Evolutionary conservation across 768 basidiomycete genomes (phyloP), one percentile per base, ranked within the genome.

Genomic region (Lactarius sanguifluus): DNA sequence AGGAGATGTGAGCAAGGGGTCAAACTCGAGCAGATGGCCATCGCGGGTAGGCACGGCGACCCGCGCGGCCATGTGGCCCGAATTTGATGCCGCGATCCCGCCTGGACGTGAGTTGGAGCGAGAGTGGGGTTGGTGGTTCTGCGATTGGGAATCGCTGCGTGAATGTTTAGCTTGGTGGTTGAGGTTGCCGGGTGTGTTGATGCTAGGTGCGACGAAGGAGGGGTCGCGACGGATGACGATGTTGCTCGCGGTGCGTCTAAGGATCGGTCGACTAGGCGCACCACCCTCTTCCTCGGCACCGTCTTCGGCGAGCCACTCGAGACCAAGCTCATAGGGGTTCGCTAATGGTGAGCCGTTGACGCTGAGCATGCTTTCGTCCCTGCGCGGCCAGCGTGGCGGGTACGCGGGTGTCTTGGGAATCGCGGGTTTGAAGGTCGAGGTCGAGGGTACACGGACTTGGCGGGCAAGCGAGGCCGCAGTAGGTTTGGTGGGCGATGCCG

Each of bases 1-100:
- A 1, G 92, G 87, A 2, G 89, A 86, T 16, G 90, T 87, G 65
- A 82, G 81, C 52, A 96, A 78, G 10, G 94, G 93, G 70, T 96
- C 90, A 72, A 96, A 94, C 74, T 89, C 87, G 30, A 96, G 81
- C n/a, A 90, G 75, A 70, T 89, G 86, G 0, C 94, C 94, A 70
- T 94, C 91, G 47, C 82, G 85, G 0, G 88, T 92, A 5, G 90
- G 86, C n/a, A 94, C 87, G 1, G 89, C 85, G 15, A 92, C 86
- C 38, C 90, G 77, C 2, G 88, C 88, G 75, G 82, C 66, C 71
- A 79, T 79, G 79, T 59, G 76, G 69, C 32, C 75, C 70, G 63
- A 69, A 69, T 67, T 50, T 30, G 70, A 57, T 16, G 63, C 30
- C 7, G 56, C 41, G 20, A 30, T 61, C 41, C n/a, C 62, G 25